phyloP scores from a whole-genome alignment of 1,284 basidiomycete genomes.

The Apiotrichum akiyoshidainum region DNA sequence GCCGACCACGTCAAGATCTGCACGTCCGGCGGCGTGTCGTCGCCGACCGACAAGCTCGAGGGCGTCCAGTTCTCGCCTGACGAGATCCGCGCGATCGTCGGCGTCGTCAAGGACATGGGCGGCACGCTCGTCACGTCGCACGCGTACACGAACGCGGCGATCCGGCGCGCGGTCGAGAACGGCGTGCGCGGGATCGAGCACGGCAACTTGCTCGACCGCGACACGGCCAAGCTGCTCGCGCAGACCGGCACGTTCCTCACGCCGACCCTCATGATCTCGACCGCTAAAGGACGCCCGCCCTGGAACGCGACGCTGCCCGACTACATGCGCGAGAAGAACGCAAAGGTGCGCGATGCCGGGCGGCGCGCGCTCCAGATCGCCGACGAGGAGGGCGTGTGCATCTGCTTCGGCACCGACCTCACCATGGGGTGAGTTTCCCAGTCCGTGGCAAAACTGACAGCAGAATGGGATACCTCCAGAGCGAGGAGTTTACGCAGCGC shows the following conservation, averaged over 20 bases:
- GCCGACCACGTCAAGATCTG: conserved; percentile 25
- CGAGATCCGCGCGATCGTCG: conserved; percentile 55
- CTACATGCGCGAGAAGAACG: conserved; percentile 24
- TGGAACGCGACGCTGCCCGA: conserved; percentile 19
- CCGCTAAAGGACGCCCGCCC: conserved; percentile 21
- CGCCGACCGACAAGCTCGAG: conserved; percentile 52
- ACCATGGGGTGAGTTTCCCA: conserved; percentile 6
- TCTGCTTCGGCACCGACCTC: conserved; percentile 25
- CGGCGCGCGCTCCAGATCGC: conserved; percentile 24
- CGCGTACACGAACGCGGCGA: conserved; percentile 35
- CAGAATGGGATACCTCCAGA: conserved; percentile 22
- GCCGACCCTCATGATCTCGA: conserved; percentile 49
- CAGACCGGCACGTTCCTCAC: conserved; percentile 52
- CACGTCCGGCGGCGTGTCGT: conserved; percentile 16
- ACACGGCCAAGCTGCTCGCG: conserved; percentile 37
- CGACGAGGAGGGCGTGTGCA: conserved; percentile 31
- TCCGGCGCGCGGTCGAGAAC: conserved; percentile 36
- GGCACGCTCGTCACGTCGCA: conserved; percentile 35
- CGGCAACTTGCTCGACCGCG: conserved; percentile 48
- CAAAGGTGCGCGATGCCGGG: conserved; percentile 20
- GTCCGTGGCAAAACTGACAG: conserved; percentile 1
- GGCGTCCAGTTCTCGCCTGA: conserved; percentile 55
- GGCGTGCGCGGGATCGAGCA: conserved; percentile 54
- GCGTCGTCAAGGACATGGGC: conserved; percentile 53
- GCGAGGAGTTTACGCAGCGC: conserved; percentile 52